Conservation (phyloP, 495 filamentous ascomycete species). For the Chlorociboria aeruginascens region DNA sequence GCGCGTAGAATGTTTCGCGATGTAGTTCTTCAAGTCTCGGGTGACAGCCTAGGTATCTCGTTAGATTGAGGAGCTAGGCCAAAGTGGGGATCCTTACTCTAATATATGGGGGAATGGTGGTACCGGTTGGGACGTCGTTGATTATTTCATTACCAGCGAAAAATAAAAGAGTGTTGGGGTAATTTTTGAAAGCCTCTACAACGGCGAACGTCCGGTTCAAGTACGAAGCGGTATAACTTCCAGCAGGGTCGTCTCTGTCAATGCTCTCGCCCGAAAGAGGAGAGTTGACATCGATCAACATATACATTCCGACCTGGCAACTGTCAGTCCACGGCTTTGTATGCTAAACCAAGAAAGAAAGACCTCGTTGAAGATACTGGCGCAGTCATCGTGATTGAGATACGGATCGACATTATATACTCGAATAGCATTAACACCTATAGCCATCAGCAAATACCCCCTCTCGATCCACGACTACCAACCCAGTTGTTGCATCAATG, state of each 20-base stretch:
- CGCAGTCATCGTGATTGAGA: constrained; percentile 80
- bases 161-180: constrained; percentile 83
- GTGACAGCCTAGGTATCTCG: constrained; percentile 48
- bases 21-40: constrained; percentile 81
- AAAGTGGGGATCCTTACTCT: constrained; percentile 17
- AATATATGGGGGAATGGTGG: constrained; percentile 50
- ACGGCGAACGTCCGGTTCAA: constrained; percentile 77
- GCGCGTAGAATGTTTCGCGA: constrained; percentile 55
- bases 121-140: constrained; percentile 47
- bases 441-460: constrained; percentile 1
- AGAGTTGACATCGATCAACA: constrained; percentile 80
- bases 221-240: constrained; percentile 64
- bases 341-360: neutral
- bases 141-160: constrained; percentile 94
- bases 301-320: constrained; percentile 37
- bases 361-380: constrained; percentile 73
- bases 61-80: neutral
- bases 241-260: constrained; percentile 53
- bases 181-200: constrained; percentile 89
- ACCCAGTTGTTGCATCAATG: constrained; percentile 77
- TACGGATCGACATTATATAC: constrained; percentile 84
- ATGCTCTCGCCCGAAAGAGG: constrained; percentile 69
- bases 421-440: constrained; percentile 76
- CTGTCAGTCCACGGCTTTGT: constrained; percentile 1
- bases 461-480: constrained; percentile 1